Evolutionary conservation across 495 filamentous ascomycete species (phyloP), one percentile per base, ranked within the genome.

Genomic region (Podospora bellae-mahoneyi): DNA sequence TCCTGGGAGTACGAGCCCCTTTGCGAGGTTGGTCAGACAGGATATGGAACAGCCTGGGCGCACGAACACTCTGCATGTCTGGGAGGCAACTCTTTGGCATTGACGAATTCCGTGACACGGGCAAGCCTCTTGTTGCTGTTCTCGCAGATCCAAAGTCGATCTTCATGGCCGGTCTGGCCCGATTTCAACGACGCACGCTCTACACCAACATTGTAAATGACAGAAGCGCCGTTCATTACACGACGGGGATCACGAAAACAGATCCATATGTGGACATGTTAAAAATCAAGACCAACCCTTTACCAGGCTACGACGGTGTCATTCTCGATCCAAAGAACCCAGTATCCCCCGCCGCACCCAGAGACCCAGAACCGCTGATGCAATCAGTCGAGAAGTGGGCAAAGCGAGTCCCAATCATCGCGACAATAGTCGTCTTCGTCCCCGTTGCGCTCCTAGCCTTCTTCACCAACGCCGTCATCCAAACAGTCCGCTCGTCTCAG

Each of bases 181-280:
- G 79, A 69, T 98, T 98, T 78, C 84, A 87, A 69, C 83, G 90
- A 34, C 88, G 88, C 34, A 87, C 83, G 20, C 79, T 94, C 1
- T 98, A 98, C 75, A 86, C 90, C 10, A 98, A 97, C 72, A 84
- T 94, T 60, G 78, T 90, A 67, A 97, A 97, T 74, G 94, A 98
- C 78, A 83, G 89, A 48, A 88, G 86, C 28, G 91, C 90, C 3
- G 83, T 86, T 4, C 95, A 89, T 79, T 97, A 96, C 78, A 97
- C 95, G 0, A 89, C 92, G 2, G 80, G 76, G 58, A 90, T 97
- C 56, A 84, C 89, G 6, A 85, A 85, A 62, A 88, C 81, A 4
- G 91, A 98, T 72, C 94, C 92, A 0, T 97, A 86, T 78, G 74
- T 72, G n/a, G 81, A 92, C 68, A 74, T 90, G 48, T 85, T 88